A percentile compares a stretch with the other conserved stretches of the same genome.
Conservation (phyloP, 2,329 filamentous ascomycete genomes). For the Colletotrichum costaricense region DNA sequence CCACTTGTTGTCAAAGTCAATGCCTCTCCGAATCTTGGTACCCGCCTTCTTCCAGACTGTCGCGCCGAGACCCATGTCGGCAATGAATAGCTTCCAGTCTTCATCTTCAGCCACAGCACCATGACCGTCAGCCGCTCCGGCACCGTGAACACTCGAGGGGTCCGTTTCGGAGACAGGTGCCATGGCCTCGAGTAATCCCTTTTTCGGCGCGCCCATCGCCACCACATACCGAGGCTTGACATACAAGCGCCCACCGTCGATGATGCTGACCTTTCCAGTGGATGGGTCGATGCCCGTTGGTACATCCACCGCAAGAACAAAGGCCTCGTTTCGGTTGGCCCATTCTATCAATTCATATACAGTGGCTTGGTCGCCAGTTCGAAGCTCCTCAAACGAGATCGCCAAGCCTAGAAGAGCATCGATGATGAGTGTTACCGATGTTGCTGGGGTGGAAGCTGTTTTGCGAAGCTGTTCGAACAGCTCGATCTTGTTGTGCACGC, state of each 20-base stretch:
- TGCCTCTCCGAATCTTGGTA: slow-evolving; percentile 82
- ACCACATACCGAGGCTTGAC: slow-evolving; percentile 86
- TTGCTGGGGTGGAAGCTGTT: slow-evolving; percentile 43
- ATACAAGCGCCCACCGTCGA: slow-evolving; percentile 82
- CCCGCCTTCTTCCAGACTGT: slow-evolving; percentile 88
- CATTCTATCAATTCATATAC: slow-evolving; percentile 93
- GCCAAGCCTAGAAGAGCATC: slow-evolving; percentile 91
- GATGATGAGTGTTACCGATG: slow-evolving; percentile 81
- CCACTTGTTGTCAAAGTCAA: slow-evolving; percentile 92
- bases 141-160: neutral
- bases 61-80: slow-evolving; percentile 86
- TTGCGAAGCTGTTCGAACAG: slow-evolving; percentile 70
- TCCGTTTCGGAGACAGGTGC: slow-evolving; percentile 63
- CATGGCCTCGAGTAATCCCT: slow-evolving; percentile 83
- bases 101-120: slow-evolving; percentile 56
- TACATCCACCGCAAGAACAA: slow-evolving; percentile 88
- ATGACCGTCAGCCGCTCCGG: slow-evolving; percentile 36
- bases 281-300: slow-evolving; percentile 89
- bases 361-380: slow-evolving; percentile 83
- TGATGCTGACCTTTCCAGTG: slow-evolving; percentile 72
- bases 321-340: slow-evolving; percentile 88
- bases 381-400: slow-evolving; percentile 87
- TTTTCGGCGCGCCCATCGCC: slow-evolving; percentile 87
- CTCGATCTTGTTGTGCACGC: slow-evolving; percentile 71
- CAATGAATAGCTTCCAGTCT: slow-evolving; percentile 84